These are phyloP conservation scores for Peribolospora baueri DNA, from an alignment of 768 basidiomycete species.

Conservation along the genomic window DNA sequence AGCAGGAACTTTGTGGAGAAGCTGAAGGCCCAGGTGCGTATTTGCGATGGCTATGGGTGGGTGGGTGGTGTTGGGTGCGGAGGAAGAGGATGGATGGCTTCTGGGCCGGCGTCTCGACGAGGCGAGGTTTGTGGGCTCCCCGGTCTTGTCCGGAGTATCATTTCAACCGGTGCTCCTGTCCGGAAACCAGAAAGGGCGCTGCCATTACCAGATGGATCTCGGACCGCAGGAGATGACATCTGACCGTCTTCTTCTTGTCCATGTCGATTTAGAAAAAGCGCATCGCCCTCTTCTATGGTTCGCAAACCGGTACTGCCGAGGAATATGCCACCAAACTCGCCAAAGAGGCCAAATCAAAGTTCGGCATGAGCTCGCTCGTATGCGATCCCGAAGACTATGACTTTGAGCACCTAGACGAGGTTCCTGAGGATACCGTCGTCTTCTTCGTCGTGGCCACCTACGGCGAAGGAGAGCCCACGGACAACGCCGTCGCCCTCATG, in stretches of 20 bases:
- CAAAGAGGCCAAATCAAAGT: constrained; percentile 92
- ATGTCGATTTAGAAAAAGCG: constrained; percentile 55
- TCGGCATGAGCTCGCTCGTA: constrained; percentile 79
- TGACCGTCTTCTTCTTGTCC: not conserved
- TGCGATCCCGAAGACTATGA: constrained; percentile 98
- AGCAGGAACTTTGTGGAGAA: too few species aligned
- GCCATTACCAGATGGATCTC: too few species aligned
- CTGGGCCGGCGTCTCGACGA: too few species aligned
- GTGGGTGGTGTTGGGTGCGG: too few species aligned
- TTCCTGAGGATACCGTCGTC: constrained; percentile 64
- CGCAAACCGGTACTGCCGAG: constrained; percentile 94
- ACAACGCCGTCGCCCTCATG: constrained; percentile 85
- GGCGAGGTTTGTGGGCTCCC: too few species aligned
- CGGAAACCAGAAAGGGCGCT: too few species aligned
- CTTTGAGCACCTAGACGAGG: constrained; percentile 77
- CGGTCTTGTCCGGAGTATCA: too few species aligned
- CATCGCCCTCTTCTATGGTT: constrained; percentile 89
- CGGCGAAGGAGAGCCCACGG: constrained; percentile 94
- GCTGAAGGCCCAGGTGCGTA: too few species aligned
- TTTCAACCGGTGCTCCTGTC: too few species aligned
- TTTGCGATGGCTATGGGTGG: too few species aligned
- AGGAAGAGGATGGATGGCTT: too few species aligned
- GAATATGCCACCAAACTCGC: constrained; percentile 82
- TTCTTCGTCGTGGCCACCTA: constrained; percentile 97
- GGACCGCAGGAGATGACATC: too few species aligned